These are phyloP conservation scores for Aspergillus sp. DNA, from an alignment of 2,329 filamentous ascomycete species.

Conservation along the genomic window DNA sequence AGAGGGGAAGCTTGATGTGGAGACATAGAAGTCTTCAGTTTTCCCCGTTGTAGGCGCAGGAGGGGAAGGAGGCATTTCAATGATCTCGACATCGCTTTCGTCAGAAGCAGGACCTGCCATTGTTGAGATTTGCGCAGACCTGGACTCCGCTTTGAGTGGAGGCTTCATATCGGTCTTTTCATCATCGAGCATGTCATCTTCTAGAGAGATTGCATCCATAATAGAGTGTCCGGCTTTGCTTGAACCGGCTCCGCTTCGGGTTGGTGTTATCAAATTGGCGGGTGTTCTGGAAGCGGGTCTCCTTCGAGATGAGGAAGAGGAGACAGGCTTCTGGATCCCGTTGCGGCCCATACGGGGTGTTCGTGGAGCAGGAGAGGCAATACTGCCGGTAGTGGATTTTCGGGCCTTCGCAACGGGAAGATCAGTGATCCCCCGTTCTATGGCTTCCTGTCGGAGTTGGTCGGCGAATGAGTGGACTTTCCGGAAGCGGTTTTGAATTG, in stretches of 20 bases:
- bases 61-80: too few species aligned
- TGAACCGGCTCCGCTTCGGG: background rate
- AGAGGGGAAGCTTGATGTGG: too few species aligned
- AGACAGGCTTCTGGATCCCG: conserved; percentile 19
- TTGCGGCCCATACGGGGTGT: conserved; percentile 21
- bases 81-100: too few species aligned
- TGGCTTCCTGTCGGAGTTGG: conserved; percentile 33
- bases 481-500: conserved; percentile 51
- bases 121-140: too few species aligned
- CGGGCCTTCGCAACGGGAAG: conserved; percentile 5
- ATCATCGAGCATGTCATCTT: background rate
- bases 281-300: background rate
- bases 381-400: background rate
- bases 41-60: too few species aligned
- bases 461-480: conserved; percentile 47
- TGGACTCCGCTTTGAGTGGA: background rate
- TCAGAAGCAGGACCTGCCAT: too few species aligned
- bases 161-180: background rate
- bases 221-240: background rate
- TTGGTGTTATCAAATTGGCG: conserved; percentile 5
- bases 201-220: background rate
- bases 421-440: conserved; percentile 12
- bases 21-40: too few species aligned
- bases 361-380: conserved; percentile 10
- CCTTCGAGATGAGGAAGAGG: conserved; percentile 8